Evolutionary conservation across 2,329 filamentous ascomycete genomes (phyloP), one percentile per base, ranked within the genome.

Genomic region (Pseudohalonectria lignicola): DNA sequence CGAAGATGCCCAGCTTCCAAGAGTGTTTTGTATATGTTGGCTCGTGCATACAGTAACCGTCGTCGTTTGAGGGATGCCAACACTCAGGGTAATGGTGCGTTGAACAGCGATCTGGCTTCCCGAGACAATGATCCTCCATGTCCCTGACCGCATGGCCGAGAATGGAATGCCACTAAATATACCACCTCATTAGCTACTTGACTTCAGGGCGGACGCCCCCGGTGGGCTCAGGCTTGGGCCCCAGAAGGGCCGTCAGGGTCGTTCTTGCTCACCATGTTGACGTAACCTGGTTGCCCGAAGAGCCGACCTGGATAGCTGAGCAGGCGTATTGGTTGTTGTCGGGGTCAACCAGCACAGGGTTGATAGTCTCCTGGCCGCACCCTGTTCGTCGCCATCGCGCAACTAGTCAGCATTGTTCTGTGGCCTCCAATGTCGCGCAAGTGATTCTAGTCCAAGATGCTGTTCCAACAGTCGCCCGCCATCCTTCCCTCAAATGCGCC

Each of bases 41-140:
- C 12, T 30, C 19, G 15, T 16, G 31, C 56, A 33, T 49, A 61
- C 58, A 19, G 53, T 60, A 6, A 60, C 49, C 11, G 48, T 55
- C 3, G 51, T 49, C 1, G 53, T 60, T 34, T 56, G 44, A 2
- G 57, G 55, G 4, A 49, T 39, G 30, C 57, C 57, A 4, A 53
- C 50, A 10, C 51, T 57, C 18, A 62, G 45, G 16, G 47, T 53
- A 39, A 61, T 52, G 11, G 47, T 52, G 34, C 59, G 56, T 43
- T 61, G 59, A 15, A 57, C 52, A 4, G 54, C 54, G 16, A 62
- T 52, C 42, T 55, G 54, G 19, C 48, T 39, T 15, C 59, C 57
- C n/a, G 51, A 46, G 18, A 62, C 44, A 17, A 60, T 48, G 32
- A 62, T 61, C 47, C 47, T 61, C 53, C 59, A 61, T 31, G 47